These are phyloP conservation scores for Francoa sonchifolia DNA, from an alignment of 441 rosid genomes.

Conservation along the genomic window DNA sequence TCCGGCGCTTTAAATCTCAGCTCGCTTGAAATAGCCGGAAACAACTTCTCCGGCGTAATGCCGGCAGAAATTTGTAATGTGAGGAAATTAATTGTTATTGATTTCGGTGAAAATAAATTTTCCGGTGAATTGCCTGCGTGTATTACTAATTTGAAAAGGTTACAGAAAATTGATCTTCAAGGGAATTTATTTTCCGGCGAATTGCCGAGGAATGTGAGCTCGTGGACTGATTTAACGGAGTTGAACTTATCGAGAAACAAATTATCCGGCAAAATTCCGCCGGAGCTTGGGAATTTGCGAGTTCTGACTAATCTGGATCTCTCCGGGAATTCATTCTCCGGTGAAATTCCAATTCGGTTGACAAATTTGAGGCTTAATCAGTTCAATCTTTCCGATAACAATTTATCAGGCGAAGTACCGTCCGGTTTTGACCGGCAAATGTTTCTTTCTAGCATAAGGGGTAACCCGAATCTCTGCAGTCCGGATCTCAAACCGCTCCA, in stretches of 20 bases:
- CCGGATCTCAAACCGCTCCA: conserved; percentile 26
- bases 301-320: conserved; percentile 47
- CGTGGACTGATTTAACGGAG: conserved; percentile 29
- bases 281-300: conserved; percentile 33
- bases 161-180: conserved; percentile 41
- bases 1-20: conserved; percentile 16
- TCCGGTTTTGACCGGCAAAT: conserved; percentile 19
- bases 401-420: conserved; percentile 39
- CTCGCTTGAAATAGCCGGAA: conserved; percentile 25
- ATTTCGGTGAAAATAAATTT: conserved; percentile 32
- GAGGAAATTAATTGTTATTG: conserved; percentile 14
- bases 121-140: conserved; percentile 36
- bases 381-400: conserved; percentile 51
- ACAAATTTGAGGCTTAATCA: conserved; percentile 31
- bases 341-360: conserved; percentile 40
- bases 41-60: conserved; percentile 45
- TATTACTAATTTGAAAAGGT: conserved; percentile 25
- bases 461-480: conserved; percentile 56
- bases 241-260: conserved; percentile 40
- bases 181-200: conserved; percentile 39
- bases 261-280: conserved; percentile 49
- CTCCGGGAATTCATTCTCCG: conserved; percentile 38
- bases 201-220: conserved; percentile 35
- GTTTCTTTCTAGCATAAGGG: conserved; percentile 29
- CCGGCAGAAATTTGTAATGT: conserved; percentile 32